Conservation (phyloP, 352 stramenopile genomes). For the Globisporangium irregulare region DNA sequence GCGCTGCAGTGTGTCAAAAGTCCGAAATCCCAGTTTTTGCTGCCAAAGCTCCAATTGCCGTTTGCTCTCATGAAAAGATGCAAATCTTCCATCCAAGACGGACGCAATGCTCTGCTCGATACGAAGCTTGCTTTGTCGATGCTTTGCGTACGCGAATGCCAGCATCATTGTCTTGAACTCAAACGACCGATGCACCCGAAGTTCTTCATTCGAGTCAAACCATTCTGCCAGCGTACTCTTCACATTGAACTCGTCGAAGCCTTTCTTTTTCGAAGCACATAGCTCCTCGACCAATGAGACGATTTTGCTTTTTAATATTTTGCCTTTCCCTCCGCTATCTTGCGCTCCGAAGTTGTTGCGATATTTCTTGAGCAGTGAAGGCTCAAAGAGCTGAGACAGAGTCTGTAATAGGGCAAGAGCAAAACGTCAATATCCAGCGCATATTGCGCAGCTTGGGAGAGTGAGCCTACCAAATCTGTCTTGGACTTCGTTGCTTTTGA, state of each 20-base stretch:
- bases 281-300: conserved; percentile 38
- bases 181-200: conserved; percentile 45
- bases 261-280: conserved; percentile 1
- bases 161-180: conserved; percentile 54
- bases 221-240: conserved; percentile 35
- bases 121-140: conserved; percentile 35
- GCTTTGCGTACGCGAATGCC: conserved; percentile 47
- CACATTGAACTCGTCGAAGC: conserved; percentile 3
- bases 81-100: conserved; percentile 49
- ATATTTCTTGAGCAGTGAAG: conserved; percentile 32
- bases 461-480: conserved; percentile 6
- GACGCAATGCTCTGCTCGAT: conserved; percentile 52
- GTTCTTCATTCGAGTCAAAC: conserved; percentile 49
- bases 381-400: conserved; percentile 37
- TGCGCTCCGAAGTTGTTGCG: conserved; percentile 32
- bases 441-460: neutral
- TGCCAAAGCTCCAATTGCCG: conserved; percentile 67
- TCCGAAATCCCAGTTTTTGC: conserved; percentile 50
- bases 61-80: conserved; percentile 53
- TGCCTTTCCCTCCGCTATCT: conserved; percentile 31
- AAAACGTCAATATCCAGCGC: neutral
- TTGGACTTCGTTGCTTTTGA: neutral
- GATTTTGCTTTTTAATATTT: conserved; percentile 39
- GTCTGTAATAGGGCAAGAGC: conserved; percentile 19
- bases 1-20: conserved; percentile 57